Base-by-base conservation (phyloP, 345 rosid genomes). In the Sapria himalayana region DNA sequence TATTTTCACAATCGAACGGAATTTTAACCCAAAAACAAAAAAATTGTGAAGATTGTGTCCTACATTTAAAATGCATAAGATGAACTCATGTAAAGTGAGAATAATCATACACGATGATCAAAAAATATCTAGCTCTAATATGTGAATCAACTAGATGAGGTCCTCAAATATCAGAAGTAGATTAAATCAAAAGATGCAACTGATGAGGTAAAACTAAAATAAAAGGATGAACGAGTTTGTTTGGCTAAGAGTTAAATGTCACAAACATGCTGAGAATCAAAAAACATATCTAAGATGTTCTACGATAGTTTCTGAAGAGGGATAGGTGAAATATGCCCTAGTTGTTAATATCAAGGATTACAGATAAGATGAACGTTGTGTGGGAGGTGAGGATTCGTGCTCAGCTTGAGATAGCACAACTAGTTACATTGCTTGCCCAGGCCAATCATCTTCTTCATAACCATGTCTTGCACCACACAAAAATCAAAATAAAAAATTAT, bases 361-460 rank as follows among this genome's bases (percentile, higher is more conserved):
- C 46, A 29, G 3, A 7, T 2, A 0, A 0, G 14, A 1, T 2
- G 0, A 16, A 33, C 3, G 3, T 0, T 5, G n/a, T 23, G 5
- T 1, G 23, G 1, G 0, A 16, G 6, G 3, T 10, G 4, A 11
- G 25, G 11, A 14, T 39, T 29, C 7, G 35, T 9, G 4, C 9
- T 11, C 2, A 14, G 6, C 9, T n/a, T 25, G 1, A 42, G 44
- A 22, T 29, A 31, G 16, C 48, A 47, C 0, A 48, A 25, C 0
- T 5, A 7, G 7, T 49, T 34, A 27, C 14, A 10, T 4, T 19
- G 31, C 41, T 21, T 44, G 19, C 38, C 42, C 15, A 27, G 9
- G 19, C 47, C 39, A 57, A 49, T 62, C 29, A 10, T 24, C 33
- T n/a, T 47, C 42, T 9, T 27, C 15, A 15, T 37, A 5, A 7